Evolutionary conservation across 495 filamentous ascomycete genomes (phyloP).

Genomic region (Xylaria flabelliformis): DNA sequence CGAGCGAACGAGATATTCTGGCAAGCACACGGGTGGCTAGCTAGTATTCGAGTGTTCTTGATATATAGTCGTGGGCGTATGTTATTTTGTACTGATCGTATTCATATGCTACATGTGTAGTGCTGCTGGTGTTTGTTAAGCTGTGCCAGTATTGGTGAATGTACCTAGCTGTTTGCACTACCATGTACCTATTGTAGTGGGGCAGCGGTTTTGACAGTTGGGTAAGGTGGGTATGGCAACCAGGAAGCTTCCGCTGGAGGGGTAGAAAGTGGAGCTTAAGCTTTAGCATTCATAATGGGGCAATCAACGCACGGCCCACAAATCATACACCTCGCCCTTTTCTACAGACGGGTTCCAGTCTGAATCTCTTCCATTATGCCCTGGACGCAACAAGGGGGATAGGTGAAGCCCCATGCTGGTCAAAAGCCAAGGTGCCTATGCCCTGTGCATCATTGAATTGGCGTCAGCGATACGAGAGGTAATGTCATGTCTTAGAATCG

Average conservation of each 20-base stretch:
- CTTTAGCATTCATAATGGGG: not conserved
- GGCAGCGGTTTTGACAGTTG: not conserved
- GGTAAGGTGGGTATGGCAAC: not conserved
- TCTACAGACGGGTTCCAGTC: not conserved
- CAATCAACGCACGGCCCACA: not conserved
- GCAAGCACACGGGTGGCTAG: not conserved
- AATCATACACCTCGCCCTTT: not conserved
- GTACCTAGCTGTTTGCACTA: not conserved
- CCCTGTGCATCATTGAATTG: not conserved
- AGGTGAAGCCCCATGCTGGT: not conserved
- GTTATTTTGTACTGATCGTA: not conserved
- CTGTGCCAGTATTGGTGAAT: not conserved
- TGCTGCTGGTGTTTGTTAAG: conserved; percentile 1
- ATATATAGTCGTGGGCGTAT: not conserved
- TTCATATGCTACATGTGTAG: not conserved
- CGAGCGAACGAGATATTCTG: conserved; percentile 6
- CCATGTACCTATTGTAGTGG: not conserved
- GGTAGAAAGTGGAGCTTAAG: not conserved
- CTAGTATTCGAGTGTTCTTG: not conserved
- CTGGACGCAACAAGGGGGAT: not conserved
- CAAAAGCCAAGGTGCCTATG: not conserved
- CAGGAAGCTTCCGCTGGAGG: not conserved
- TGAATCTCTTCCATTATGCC: not conserved
- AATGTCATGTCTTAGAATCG: not conserved
- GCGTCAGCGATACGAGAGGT: not conserved